Percentiles rank a stretch among this genome's conserved stretches.
These are phyloP conservation scores for Mucor mucedo DNA, from an alignment of 371 early-diverging fungal species.

Conservation along the genomic window DNA sequence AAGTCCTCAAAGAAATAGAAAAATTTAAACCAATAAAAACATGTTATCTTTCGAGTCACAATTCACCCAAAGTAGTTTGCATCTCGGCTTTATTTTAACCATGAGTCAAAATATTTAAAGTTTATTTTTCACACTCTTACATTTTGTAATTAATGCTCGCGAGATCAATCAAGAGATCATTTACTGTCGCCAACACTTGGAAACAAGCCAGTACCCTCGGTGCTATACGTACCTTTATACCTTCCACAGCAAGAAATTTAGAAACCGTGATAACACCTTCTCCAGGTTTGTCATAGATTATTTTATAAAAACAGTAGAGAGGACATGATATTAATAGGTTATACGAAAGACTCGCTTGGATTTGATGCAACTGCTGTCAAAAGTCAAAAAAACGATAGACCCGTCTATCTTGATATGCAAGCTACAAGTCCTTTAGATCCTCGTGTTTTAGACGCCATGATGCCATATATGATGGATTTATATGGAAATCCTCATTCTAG, in stretches of 20 bases:
- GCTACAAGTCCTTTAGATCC: constrained; percentile 99
- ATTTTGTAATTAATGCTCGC: neutral
- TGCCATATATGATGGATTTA: constrained; percentile 94
- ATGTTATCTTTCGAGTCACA: neutral
- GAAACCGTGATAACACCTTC: no score
- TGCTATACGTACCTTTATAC: neutral
- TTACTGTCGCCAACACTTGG: neutral
- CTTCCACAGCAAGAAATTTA: neutral
- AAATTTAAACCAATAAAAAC: neutral
- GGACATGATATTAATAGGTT: no score
- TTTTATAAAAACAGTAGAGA: no score
- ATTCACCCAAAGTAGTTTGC: neutral
- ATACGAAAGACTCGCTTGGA: constrained; percentile 56
- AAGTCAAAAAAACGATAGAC: constrained; percentile 47
- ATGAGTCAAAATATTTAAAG: neutral
- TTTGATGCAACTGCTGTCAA: constrained; percentile 52
- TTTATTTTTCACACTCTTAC: neutral
- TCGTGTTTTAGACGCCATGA: constrained; percentile 97
- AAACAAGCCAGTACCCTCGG: neutral
- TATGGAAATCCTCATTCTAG: constrained; percentile 99
- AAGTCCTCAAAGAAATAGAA: constrained; percentile 20
- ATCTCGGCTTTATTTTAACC: neutral
- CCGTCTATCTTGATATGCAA: constrained; percentile 96
- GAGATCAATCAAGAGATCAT: neutral
- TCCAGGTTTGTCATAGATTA: no score